These are phyloP conservation scores for Rauvolfia tetraphylla DNA, from an alignment of 257 asterid species.

Conservation along the genomic window DNA sequence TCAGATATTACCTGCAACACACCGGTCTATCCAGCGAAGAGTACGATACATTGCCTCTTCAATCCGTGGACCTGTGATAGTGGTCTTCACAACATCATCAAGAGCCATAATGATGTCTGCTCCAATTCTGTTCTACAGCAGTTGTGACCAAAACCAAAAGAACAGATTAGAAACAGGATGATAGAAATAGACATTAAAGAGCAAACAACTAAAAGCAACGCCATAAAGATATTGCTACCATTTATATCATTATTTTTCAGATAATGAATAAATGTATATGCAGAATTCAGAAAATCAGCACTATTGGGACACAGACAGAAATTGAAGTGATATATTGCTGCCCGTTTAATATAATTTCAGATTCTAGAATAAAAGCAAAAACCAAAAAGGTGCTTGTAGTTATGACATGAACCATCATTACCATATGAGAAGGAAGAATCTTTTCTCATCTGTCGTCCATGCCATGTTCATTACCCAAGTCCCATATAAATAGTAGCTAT, in stretches of 20 bases:
- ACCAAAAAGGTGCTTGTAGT: not conserved
- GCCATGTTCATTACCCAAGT: not conserved
- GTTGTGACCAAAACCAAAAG: constrained; percentile 20
- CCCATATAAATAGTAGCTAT: not conserved
- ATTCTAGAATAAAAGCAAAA: not conserved
- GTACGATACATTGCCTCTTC: constrained; percentile 99
- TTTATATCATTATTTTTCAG: not conserved
- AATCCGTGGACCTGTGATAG: constrained; percentile 92
- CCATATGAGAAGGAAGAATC: not conserved
- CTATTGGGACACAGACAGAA: not conserved
- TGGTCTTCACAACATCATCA: constrained; percentile 96
- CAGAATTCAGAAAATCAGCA: not conserved
- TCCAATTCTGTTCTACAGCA: constrained; percentile 88
- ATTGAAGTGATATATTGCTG: not conserved
- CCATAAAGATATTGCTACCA: not conserved
- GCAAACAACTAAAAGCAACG: not conserved
- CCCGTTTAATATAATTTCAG: not conserved
- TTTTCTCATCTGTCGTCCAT: not conserved
- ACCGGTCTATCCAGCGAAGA: constrained; percentile 99
- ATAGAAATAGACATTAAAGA: constrained; percentile 3
- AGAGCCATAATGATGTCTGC: constrained; percentile 99
- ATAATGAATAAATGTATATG: not conserved
- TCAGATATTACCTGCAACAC: constrained; percentile 66
- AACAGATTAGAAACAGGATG: constrained; percentile 3
- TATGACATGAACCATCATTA: not conserved